Evolutionary conservation across 305 asterid species (phyloP).

Genomic region (Galium porrigens): DNA sequence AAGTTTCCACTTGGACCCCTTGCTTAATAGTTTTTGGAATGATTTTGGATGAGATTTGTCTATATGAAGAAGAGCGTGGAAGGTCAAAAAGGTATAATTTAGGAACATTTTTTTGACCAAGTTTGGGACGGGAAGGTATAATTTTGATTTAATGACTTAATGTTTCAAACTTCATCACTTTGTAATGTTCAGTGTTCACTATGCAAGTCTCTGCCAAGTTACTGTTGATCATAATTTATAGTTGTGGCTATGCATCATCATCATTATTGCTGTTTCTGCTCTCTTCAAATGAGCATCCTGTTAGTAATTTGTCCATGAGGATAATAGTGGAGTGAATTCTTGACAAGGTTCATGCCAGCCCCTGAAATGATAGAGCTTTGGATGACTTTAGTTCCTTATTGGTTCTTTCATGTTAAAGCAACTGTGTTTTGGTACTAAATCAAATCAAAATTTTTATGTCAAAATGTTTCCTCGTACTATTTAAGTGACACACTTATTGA

Average conservation of each 20-base stretch:
- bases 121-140: neutral
- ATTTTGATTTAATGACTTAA: neutral
- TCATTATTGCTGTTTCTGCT: neutral
- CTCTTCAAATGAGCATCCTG: neutral
- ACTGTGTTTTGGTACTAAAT: neutral
- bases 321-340: neutral
- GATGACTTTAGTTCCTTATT: neutral
- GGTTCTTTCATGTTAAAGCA: neutral
- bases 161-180: neutral
- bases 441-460: neutral
- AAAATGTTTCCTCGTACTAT: neutral
- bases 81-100: neutral
- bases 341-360: neutral
- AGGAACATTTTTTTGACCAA: neutral
- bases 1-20: neutral
- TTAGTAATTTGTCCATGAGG: neutral
- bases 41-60: neutral
- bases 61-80: neutral
- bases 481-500: conserved; percentile 10
- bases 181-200: neutral
- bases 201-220: neutral
- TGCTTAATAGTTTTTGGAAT: neutral
- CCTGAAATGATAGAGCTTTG: neutral
- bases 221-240: neutral
- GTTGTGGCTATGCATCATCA: neutral